A percentile compares a stretch with the other conserved stretches of the same genome.
These are phyloP conservation scores for Boletus huronensis DNA, from an alignment of 768 basidiomycete species.

Conservation along the genomic window DNA sequence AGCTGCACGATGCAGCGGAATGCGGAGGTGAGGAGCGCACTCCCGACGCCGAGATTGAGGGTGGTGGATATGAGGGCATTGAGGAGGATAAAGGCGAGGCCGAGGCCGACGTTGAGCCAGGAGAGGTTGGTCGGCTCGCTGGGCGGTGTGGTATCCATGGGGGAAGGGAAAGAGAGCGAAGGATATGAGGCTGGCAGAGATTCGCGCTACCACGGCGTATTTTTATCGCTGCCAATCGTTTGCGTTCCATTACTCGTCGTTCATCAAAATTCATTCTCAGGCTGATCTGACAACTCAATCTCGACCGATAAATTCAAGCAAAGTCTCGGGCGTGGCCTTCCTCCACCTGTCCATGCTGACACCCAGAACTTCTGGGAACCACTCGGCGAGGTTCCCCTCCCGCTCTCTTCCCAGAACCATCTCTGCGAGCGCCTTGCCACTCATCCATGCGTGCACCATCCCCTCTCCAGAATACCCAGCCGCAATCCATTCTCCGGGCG, in stretches of 20 bases:
- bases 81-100: slow-evolving; percentile 71
- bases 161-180: background rate
- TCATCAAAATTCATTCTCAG: background rate
- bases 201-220: no score
- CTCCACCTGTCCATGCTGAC: slow-evolving; percentile 49
- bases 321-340: slow-evolving; percentile 50
- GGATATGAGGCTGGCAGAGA: no score
- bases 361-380: slow-evolving; percentile 50
- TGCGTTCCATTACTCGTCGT: background rate
- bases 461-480: slow-evolving; percentile 73
- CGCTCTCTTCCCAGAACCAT: slow-evolving; percentile 49
- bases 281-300: background rate
- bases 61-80: slow-evolving; percentile 61
- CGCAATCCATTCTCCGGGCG: slow-evolving; percentile 67
- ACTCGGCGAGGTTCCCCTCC: slow-evolving; percentile 30
- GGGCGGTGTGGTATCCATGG: slow-evolving; percentile 33
- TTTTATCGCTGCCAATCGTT: background rate
- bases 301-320: slow-evolving; percentile 12
- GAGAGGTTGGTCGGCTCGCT: slow-evolving; percentile 36
- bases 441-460: slow-evolving; percentile 69
- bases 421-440: slow-evolving; percentile 54
- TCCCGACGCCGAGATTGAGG: slow-evolving; percentile 66
- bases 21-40: slow-evolving; percentile 65
- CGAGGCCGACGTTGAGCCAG: slow-evolving; percentile 76
- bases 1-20: slow-evolving; percentile 77